phyloP scores from a whole-genome alignment of 2,329 filamentous ascomycete genomes.

The Alternaria sp. region DNA sequence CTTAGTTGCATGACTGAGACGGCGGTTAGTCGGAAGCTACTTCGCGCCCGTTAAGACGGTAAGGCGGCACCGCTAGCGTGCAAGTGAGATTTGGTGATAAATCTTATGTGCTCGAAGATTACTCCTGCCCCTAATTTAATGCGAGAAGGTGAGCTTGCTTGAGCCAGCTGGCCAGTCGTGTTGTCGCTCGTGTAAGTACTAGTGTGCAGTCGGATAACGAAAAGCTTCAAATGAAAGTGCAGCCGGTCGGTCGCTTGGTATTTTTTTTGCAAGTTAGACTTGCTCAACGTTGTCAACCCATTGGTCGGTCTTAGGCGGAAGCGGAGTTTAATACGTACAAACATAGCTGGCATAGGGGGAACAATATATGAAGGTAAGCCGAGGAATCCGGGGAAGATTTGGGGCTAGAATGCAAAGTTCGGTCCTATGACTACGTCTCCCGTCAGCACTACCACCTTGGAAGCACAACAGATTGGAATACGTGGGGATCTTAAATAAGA shows the following conservation, averaged over 20 bases:
- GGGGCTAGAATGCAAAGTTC: neutral
- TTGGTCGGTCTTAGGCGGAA: neutral
- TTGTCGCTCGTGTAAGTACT: neutral
- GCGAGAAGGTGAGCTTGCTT: neutral
- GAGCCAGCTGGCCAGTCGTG: neutral
- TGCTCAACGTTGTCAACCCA: neutral
- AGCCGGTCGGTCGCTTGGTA: neutral
- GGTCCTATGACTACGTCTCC: neutral
- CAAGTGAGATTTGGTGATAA: conserved; percentile 12
- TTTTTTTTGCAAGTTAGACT: neutral
- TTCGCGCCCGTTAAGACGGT: conserved; percentile 14
- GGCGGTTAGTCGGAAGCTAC: conserved; percentile 13
- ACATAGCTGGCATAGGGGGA: neutral
- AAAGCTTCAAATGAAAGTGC: neutral
- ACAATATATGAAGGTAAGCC: neutral
- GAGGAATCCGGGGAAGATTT: neutral
- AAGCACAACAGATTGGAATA: neutral
- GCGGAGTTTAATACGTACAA: too few species aligned
- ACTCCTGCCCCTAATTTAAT: neutral
- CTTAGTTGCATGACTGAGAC: conserved; percentile 10
- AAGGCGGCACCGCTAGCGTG: conserved; percentile 16
- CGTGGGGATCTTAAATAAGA: neutral
- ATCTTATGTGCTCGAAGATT: conserved; percentile 2
- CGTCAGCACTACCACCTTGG: conserved; percentile 4
- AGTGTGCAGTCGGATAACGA: neutral